Base-by-base conservation (phyloP, 768 basidiomycete genomes). In the Xanthoconium purpureum region DNA sequence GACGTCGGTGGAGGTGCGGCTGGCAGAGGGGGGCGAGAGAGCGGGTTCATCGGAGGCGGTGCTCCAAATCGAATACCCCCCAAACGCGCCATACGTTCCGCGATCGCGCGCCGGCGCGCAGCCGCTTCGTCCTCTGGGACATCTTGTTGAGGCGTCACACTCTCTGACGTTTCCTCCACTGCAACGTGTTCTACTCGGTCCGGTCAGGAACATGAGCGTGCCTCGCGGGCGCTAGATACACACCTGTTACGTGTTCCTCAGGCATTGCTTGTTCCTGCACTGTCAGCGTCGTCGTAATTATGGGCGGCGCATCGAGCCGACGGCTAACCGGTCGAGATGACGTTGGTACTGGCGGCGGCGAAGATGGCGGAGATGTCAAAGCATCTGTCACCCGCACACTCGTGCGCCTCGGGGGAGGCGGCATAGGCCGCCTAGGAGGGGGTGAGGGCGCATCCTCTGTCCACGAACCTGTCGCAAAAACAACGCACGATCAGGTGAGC, bases 81-180 rank as follows among this genome's bases (percentile, higher is more conserved):
- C 0, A 97, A 77, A 65, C 85, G 91, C 1, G 94, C 94, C 94
- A 97, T 95, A n/a, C 94, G 81, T 55, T 96, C 93, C 1, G 94
- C 92, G 37, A 97, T 90, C 2, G 89, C 89, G 32, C 78, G 79
- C 24, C 85, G 80, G 47, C 86, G 78, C 3, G 71, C 72, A 24
- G 82, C 79, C 54, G 81, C 82, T 1, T 75, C 75, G 49, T 81
- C 78, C 55, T 77, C 77, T n/a, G 60, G 65, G 8, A 60, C 57
- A 5, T 61, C 57, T 2, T 61, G 61, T 20, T 57, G 61, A 7
- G 59, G 56, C 9, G 57, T 62, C 42, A 4, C 45, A 10, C 17
- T 36, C 28, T 42, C 57, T 1, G 36, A 46, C 15, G 30, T 8
- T 11, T 65, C 67, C n/a, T 63, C 60, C 9, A 65, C 66, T 30